phyloP scores from a whole-genome alignment of 2,329 filamentous ascomycete genomes.

The Capronia coronata region DNA sequence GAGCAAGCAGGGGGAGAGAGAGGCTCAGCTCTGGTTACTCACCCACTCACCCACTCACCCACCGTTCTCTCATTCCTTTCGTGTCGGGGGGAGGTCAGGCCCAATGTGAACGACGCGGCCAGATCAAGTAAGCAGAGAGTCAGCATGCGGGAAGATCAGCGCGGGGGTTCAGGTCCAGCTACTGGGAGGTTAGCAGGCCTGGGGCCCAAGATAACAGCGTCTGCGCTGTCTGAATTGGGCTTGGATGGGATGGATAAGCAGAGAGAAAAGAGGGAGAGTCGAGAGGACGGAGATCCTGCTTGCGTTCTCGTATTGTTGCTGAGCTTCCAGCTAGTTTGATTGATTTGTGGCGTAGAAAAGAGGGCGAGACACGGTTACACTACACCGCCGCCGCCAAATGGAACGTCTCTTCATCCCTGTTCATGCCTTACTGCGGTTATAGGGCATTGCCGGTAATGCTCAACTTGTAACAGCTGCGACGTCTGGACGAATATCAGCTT shows the following conservation, averaged over 20 bases:
- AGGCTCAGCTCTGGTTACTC: background rate
- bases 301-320: background rate
- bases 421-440: no score
- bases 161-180: no score
- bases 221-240: no score
- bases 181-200: no score
- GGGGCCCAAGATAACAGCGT: no score
- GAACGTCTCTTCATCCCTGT: no score
- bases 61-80: background rate
- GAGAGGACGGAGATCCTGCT: background rate
- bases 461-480: no score
- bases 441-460: no score
- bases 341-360: background rate
- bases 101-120: background rate
- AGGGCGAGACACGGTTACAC: background rate
- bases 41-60: no score
- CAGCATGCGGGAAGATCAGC: background rate
- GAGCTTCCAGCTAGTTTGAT: background rate
- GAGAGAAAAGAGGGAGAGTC: background rate
- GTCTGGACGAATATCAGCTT: no score
- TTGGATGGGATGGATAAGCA: background rate
- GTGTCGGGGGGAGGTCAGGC: background rate
- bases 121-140: background rate
- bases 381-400: background rate
- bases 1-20: background rate